Conservation (phyloP, 129 eudicot genomes). For the Artemisia argyi region DNA sequence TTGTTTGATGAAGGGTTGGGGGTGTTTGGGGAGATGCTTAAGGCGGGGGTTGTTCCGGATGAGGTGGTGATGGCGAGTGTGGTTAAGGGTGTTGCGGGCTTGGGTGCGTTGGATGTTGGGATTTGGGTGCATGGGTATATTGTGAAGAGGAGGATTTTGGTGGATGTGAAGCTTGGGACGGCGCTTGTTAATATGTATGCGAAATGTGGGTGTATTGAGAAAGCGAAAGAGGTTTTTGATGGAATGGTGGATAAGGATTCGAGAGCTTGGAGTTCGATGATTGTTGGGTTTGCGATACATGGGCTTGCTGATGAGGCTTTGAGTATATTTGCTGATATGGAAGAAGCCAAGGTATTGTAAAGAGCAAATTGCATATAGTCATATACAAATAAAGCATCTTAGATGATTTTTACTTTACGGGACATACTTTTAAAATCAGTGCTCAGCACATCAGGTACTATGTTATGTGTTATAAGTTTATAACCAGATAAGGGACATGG, state of each 20-base stretch:
- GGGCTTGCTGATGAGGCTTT: slow-evolving; percentile 53
- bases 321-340: slow-evolving; percentile 46
- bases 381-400: too few species aligned
- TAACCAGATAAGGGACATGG: too few species aligned
- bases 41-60: slow-evolving; percentile 50
- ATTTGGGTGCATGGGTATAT: slow-evolving; percentile 58
- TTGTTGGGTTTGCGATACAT: slow-evolving; percentile 55
- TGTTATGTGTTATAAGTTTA: too few species aligned
- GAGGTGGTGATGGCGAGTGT: slow-evolving; percentile 66
- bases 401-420: too few species aligned
- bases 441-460: too few species aligned
- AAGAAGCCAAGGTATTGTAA: slow-evolving; percentile 42
- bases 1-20: slow-evolving; percentile 48
- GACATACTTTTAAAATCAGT: too few species aligned
- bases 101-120: slow-evolving; percentile 60
- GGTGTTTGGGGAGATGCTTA: slow-evolving; percentile 59
- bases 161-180: slow-evolving; percentile 49
- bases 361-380: background rate
- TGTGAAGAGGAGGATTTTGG: slow-evolving; percentile 32
- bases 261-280: slow-evolving; percentile 80
- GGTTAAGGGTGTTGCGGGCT: slow-evolving; percentile 56
- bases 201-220: slow-evolving; percentile 60
- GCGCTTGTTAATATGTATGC: slow-evolving; percentile 64
- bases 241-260: slow-evolving; percentile 58
- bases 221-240: slow-evolving; percentile 59